Evolutionary conservation across 2,329 filamentous ascomycete species (phyloP).

Genomic region (Ascochyta koolunga): DNA sequence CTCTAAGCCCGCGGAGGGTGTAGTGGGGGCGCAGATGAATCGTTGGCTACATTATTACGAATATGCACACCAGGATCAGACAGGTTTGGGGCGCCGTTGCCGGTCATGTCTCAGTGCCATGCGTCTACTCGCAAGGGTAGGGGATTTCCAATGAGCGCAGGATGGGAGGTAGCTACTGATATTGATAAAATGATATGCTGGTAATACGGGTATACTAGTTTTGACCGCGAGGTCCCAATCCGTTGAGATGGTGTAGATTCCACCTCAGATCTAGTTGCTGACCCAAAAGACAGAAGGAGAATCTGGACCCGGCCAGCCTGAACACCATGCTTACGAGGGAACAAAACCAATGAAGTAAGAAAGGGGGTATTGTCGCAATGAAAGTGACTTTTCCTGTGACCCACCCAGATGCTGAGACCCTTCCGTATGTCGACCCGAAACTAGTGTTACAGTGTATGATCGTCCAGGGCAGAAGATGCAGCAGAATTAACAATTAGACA

Average conservation of each 20-base stretch:
- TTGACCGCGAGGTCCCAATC: conserved; percentile 23
- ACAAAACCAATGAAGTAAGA: conserved; percentile 24
- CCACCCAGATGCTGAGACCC: conserved; percentile 43
- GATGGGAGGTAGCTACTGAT: conserved; percentile 1
- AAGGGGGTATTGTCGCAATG: conserved; percentile 44
- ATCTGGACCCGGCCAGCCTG: conserved; percentile 35
- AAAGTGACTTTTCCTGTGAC: conserved; percentile 47
- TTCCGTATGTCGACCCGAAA: conserved; percentile 26
- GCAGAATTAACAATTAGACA: conserved; percentile 46
- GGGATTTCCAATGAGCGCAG: background rate
- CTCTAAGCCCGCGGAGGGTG: conserved; percentile 1
- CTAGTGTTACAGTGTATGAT: conserved; percentile 46
- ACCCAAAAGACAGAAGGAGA: conserved; percentile 26
- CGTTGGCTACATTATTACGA: conserved; percentile 1
- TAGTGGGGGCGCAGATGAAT: conserved; percentile 4
- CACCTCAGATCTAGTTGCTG: conserved; percentile 13
- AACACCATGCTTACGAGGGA: conserved; percentile 24
- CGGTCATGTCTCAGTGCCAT: conserved; percentile 13
- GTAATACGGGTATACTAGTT: conserved; percentile 19
- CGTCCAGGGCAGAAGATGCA: conserved; percentile 40
- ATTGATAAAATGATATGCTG: conserved; percentile 12
- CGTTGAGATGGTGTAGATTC: conserved; percentile 4
- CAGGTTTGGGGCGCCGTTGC: background rate
- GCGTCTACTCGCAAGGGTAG: conserved; percentile 1
- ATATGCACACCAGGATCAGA: background rate